These are phyloP conservation scores for Rutstroemia sydowiana DNA, from an alignment of 2,329 filamentous ascomycete species.

Conservation along the genomic window DNA sequence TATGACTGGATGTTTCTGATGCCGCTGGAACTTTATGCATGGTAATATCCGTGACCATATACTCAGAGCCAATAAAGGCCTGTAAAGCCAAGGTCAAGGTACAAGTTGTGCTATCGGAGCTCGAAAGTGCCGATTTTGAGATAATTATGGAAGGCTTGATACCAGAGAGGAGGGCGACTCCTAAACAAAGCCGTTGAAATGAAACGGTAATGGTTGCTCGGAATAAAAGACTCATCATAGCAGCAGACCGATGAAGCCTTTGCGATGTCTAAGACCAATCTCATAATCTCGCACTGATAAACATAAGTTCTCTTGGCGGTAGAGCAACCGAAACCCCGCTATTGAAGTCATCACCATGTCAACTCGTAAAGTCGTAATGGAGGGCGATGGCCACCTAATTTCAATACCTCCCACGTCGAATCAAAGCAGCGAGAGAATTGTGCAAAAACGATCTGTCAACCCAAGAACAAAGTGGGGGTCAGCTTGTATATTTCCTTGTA, in stretches of 20 bases:
- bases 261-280: background rate
- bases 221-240: background rate
- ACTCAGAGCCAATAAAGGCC: background rate
- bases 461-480: background rate
- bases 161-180: background rate
- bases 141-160: background rate
- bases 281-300: background rate
- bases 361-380: background rate
- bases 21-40: background rate
- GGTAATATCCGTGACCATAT: background rate
- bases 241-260: background rate
- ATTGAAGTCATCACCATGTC: slow-evolving; percentile 1
- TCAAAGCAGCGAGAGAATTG: slow-evolving; percentile 1
- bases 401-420: background rate
- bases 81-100: background rate
- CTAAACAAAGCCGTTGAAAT: background rate
- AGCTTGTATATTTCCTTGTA: background rate
- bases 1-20: slow-evolving; percentile 1
- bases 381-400: background rate
- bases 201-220: background rate
- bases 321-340: background rate
- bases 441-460: background rate
- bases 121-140: background rate
- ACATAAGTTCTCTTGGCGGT: background rate
- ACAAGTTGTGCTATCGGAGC: background rate